These are phyloP conservation scores for Coemansia erecta DNA, from an alignment of 192 early-diverging fungal genomes.

Conservation along the genomic window DNA sequence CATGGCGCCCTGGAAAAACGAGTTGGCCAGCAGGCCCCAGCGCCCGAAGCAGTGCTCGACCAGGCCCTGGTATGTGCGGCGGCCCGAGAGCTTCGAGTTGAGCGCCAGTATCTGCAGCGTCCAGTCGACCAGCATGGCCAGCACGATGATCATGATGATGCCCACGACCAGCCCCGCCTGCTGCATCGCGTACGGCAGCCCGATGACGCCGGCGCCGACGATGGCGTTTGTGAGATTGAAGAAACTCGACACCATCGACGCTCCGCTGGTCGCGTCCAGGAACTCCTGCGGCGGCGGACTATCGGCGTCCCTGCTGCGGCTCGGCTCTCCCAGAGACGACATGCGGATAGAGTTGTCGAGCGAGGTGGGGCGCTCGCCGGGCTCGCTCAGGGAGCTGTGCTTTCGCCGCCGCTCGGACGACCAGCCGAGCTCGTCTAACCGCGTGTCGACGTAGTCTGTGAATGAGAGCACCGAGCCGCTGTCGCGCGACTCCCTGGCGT, in stretches of 20 bases:
- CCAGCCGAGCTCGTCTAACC: slow-evolving; percentile 7
- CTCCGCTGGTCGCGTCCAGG: slow-evolving; percentile 10
- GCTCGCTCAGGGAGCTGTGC: background rate
- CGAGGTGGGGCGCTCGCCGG: background rate
- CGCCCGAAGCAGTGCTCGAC: slow-evolving; percentile 81
- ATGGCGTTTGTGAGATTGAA: slow-evolving; percentile 94
- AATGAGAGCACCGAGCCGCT: background rate
- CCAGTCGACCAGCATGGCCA: slow-evolving; percentile 69
- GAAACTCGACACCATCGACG: slow-evolving; percentile 50
- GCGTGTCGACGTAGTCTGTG: slow-evolving; percentile 3
- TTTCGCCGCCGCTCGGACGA: background rate
- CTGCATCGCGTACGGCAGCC: slow-evolving; percentile 81
- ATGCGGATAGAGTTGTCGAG: too few species aligned
- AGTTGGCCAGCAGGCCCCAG: slow-evolving; percentile 70
- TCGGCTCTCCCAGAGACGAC: background rate
- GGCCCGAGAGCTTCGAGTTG: slow-evolving; percentile 74
- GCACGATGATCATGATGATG: slow-evolving; percentile 48
- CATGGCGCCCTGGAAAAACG: slow-evolving; percentile 89
- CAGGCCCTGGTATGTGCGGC: slow-evolving; percentile 79
- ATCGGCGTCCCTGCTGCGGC: background rate
- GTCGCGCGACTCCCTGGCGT: slow-evolving; percentile 1
- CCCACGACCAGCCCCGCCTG: slow-evolving; percentile 72
- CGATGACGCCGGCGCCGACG: slow-evolving; percentile 85
- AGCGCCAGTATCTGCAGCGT: slow-evolving; percentile 71
- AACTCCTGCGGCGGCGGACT: background rate